Conservation (phyloP, 257 asterid genomes). For the Przewalskia tangutica region DNA sequence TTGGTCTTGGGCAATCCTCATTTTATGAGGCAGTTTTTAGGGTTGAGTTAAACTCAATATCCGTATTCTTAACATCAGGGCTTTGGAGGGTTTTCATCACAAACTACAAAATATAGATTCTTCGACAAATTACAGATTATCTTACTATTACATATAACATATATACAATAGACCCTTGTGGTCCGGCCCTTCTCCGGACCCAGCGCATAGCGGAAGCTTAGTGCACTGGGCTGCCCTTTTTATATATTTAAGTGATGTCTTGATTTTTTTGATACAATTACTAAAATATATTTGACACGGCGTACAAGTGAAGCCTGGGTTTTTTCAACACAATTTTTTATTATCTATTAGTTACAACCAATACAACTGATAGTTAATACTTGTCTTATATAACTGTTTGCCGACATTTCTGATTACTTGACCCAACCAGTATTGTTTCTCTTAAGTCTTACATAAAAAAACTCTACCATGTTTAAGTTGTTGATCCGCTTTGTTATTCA, state of each 20-base stretch:
- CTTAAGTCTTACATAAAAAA: neutral
- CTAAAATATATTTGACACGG: neutral
- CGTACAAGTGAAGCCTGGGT: neutral
- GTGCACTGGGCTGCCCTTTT: too few species aligned
- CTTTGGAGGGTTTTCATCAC: neutral
- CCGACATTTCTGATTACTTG: neutral
- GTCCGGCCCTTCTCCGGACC: too few species aligned
- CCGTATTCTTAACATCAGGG: neutral
- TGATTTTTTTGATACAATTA: neutral
- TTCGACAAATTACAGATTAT: neutral
- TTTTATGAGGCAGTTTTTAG: neutral
- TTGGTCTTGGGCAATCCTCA: neutral
- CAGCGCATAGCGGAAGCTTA: too few species aligned
- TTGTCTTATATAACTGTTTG: neutral
- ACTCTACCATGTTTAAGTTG: neutral
- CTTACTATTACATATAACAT: neutral
- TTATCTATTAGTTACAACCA: neutral
- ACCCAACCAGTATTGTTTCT: neutral
- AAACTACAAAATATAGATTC: neutral
- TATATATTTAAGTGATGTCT: neutral
- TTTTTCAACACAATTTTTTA: neutral
- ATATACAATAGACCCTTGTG: too few species aligned
- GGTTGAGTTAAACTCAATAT: neutral
- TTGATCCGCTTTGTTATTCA: neutral
- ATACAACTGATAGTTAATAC: neutral